phyloP scores from a whole-genome alignment of 441 rosid genomes.

The Erysimum cheiri region DNA sequence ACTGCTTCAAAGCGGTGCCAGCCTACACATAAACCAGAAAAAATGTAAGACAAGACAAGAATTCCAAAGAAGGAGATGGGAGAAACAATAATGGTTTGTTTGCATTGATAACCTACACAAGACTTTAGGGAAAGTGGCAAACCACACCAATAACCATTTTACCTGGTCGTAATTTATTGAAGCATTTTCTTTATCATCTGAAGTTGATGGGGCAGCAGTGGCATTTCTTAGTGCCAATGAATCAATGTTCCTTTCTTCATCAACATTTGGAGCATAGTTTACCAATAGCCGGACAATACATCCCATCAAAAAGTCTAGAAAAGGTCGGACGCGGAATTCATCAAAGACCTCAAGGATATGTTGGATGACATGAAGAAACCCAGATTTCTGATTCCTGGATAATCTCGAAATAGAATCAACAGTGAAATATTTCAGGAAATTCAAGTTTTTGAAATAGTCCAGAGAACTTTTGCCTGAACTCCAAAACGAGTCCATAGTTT shows the following conservation, averaged over 20 bases:
- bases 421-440: constrained; percentile 64
- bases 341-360: constrained; percentile 83
- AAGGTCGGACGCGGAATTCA: constrained; percentile 74
- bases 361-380: constrained; percentile 89
- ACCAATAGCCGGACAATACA: constrained; percentile 78
- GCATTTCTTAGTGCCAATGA: constrained; percentile 43
- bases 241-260: constrained; percentile 48
- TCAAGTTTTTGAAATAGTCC: constrained; percentile 54
- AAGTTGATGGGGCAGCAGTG: constrained; percentile 37
- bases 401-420: constrained; percentile 61
- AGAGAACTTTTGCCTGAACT: constrained; percentile 48
- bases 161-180: constrained; percentile 54
- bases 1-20: constrained; percentile 58
- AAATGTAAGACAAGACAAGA: constrained; percentile 13
- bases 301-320: constrained; percentile 84
- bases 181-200: constrained; percentile 46
- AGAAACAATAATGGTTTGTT: constrained; percentile 4
- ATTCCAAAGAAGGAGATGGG: constrained; percentile 1
- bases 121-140: constrained; percentile 5
- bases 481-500: constrained; percentile 51
- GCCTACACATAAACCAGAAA: constrained; percentile 53
- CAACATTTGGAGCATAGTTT: constrained; percentile 59
- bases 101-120: constrained; percentile 4
- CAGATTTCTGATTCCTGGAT: constrained; percentile 80
- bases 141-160: constrained; percentile 39